Evolutionary conservation across 352 stramenopile species (phyloP), one percentile per base, ranked within the genome.

Genomic region (Pythium volutum): DNA sequence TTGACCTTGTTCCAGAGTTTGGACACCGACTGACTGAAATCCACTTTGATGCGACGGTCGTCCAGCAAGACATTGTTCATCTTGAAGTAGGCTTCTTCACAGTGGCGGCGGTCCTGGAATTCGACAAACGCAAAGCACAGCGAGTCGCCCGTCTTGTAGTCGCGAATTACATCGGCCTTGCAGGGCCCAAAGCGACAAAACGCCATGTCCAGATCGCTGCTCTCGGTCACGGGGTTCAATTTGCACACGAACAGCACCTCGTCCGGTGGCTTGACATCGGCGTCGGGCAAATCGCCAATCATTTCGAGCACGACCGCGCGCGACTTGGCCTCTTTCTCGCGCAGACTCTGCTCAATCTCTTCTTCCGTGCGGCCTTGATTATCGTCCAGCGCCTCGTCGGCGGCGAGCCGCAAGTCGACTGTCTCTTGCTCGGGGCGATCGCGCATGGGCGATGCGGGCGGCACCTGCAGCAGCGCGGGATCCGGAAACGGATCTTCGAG

Each of bases 11-110:
- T 97, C 97, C 97, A 99, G 8, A 99, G 74, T 70, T 99, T 99
- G 8, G 95, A 93, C 2, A 99, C 97, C 29, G 91, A 98, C 69
- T 99, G 98, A 63, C 85, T 98, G 59, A 99, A 99, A 73, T 99
- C 97, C 26, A 95, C 86, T 68, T 95, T 95, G 57, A 95, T 89
- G 31, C 97, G 88, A 20, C 97, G 86, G 70, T 99, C 97, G 77
- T 99, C 98, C 20, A 99, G 88, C 25, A 99, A 72, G 14, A 98
- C 96, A 81, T 99, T 99, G 78, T 99, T 99, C 98, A 99, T 99
- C 86, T 99, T 99, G 60, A 98, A 97, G 71, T 98, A 99, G 10
- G 98, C 98, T 71, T 98, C 82, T 55, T 96, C 84, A 55, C 95
- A 98, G 62, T 97, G 81, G 47, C 97, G 72, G 4, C 97, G 90